Percentiles rank a stretch among this genome's conserved stretches.
Evolutionary conservation across 1,284 basidiomycete genomes (phyloP).

Genomic region (Spongiforma sp.): DNA sequence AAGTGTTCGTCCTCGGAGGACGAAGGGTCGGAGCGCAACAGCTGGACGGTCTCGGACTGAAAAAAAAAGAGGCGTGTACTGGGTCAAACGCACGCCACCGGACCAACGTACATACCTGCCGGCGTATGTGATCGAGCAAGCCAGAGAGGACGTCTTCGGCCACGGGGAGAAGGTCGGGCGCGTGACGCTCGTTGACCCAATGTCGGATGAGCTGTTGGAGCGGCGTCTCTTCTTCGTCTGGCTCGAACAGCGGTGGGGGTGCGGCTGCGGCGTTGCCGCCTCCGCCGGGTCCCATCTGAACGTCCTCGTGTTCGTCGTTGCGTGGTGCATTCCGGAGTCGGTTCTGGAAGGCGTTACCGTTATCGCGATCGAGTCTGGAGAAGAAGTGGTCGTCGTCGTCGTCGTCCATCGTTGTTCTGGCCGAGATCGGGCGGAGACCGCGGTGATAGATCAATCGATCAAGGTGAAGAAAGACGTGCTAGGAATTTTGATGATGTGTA

Average conservation of each 20-base stretch:
- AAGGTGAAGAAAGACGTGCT: too few relatives aligned
- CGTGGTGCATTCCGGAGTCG: slow-evolving; percentile 35
- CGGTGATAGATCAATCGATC: background rate
- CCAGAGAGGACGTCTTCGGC: slow-evolving; percentile 76
- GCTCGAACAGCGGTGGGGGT: slow-evolving; percentile 22
- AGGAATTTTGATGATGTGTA: too few relatives aligned
- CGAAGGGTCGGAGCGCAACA: slow-evolving; percentile 76
- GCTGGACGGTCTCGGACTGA: slow-evolving; percentile 67
- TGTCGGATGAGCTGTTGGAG: slow-evolving; percentile 72
- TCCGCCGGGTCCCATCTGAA: slow-evolving; percentile 18
- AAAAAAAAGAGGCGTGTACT: background rate
- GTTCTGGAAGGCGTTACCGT: slow-evolving; percentile 27
- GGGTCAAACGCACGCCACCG: background rate
- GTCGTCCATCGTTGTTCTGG: slow-evolving; percentile 29
- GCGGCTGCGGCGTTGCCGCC: slow-evolving; percentile 7
- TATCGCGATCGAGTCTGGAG: slow-evolving; percentile 23
- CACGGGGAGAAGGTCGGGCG: slow-evolving; percentile 78
- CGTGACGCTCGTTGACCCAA: slow-evolving; percentile 88
- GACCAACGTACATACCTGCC: slow-evolving; percentile 71
- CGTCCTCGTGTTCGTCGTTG: slow-evolving; percentile 20
- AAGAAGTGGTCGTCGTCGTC: slow-evolving; percentile 37
- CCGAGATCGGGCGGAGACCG: too few relatives aligned
- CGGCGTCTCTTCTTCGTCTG: slow-evolving; percentile 45
- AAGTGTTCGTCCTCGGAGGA: slow-evolving; percentile 92
- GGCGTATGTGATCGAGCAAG: slow-evolving; percentile 82